Conservation (phyloP, 306 rosid species). For the Dryas octopetala region DNA sequence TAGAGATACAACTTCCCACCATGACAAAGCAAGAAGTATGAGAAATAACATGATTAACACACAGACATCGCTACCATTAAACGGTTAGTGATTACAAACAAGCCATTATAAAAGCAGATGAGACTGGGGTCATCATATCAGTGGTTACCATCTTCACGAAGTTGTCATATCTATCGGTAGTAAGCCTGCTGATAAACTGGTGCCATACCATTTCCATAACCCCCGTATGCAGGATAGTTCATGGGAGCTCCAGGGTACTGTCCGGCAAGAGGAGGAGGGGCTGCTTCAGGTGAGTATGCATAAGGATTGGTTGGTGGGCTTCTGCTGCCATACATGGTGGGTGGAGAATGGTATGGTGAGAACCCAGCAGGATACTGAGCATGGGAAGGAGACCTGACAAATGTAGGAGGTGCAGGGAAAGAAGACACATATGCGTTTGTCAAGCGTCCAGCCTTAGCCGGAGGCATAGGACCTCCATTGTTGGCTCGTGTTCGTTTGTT, state of each 20-base stretch:
- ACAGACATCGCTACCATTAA: slow-evolving; percentile 90
- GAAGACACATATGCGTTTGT: slow-evolving; percentile 96
- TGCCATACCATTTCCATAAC: slow-evolving; percentile 85
- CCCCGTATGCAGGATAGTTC: slow-evolving; percentile 85
- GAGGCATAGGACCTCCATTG: slow-evolving; percentile 97
- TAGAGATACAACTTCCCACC: slow-evolving; percentile 88
- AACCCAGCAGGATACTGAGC: slow-evolving; percentile 86
- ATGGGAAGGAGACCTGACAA: slow-evolving; percentile 89
- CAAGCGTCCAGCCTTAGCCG: slow-evolving; percentile 99
- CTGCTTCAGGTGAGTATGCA: slow-evolving; percentile 84
- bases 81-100: slow-evolving; percentile 99
- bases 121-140: slow-evolving; percentile 81
- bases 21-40: slow-evolving; percentile 62
- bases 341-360: slow-evolving; percentile 94
- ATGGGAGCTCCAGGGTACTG: slow-evolving; percentile 77
- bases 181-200: slow-evolving; percentile 99
- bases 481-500: slow-evolving; percentile 93
- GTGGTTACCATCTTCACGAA: slow-evolving; percentile 89
- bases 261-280: slow-evolving; percentile 57
- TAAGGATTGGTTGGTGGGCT: slow-evolving; percentile 81
- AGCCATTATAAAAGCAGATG: slow-evolving; percentile 68
- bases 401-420: slow-evolving; percentile 84
- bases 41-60: slow-evolving; percentile 84
- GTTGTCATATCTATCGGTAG: slow-evolving; percentile 92
- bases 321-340: slow-evolving; percentile 93